Conservation (phyloP, 2,329 filamentous ascomycete species). For the Sclerotinia borealis region DNA sequence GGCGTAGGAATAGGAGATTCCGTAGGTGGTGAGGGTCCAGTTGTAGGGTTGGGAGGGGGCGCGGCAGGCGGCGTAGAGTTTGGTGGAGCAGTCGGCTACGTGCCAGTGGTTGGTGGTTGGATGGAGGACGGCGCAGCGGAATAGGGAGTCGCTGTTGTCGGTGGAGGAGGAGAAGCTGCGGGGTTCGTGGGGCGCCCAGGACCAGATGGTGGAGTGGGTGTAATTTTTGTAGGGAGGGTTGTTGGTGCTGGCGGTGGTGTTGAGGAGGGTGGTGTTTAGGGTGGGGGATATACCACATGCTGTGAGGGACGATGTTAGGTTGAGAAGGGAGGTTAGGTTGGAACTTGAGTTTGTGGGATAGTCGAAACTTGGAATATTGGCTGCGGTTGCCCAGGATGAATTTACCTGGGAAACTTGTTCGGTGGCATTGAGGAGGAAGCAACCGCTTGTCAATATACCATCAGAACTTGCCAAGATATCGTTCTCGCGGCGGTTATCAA, state of each 20-base stretch:
- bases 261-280: slow-evolving; percentile 50
- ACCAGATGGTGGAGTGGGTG: slow-evolving; percentile 47
- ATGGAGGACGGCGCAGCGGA: slow-evolving; percentile 47
- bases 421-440: slow-evolving; percentile 43
- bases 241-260: slow-evolving; percentile 43
- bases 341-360: slow-evolving; percentile 27
- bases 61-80: slow-evolving; percentile 51
- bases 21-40: slow-evolving; percentile 46
- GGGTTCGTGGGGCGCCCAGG: slow-evolving; percentile 53
- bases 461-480: slow-evolving; percentile 32
- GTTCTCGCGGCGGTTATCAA: slow-evolving; percentile 34
- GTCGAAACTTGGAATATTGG: slow-evolving; percentile 28
- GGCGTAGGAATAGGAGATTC: slow-evolving; percentile 39
- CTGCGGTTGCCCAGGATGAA: slow-evolving; percentile 46
- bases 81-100: slow-evolving; percentile 47
- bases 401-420: slow-evolving; percentile 40
- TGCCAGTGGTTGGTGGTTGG: slow-evolving; percentile 49
- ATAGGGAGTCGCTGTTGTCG: slow-evolving; percentile 28
- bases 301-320: slow-evolving; percentile 37
- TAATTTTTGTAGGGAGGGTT: slow-evolving; percentile 44
- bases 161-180: slow-evolving; percentile 37
- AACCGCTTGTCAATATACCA: slow-evolving; percentile 44
- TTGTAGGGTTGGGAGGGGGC: slow-evolving; percentile 46
- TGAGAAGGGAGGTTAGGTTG: slow-evolving; percentile 32
- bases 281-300: slow-evolving; percentile 55